Base-by-base conservation (phyloP, 108 stramenopile genomes). In the Nitzschia palea region DNA sequence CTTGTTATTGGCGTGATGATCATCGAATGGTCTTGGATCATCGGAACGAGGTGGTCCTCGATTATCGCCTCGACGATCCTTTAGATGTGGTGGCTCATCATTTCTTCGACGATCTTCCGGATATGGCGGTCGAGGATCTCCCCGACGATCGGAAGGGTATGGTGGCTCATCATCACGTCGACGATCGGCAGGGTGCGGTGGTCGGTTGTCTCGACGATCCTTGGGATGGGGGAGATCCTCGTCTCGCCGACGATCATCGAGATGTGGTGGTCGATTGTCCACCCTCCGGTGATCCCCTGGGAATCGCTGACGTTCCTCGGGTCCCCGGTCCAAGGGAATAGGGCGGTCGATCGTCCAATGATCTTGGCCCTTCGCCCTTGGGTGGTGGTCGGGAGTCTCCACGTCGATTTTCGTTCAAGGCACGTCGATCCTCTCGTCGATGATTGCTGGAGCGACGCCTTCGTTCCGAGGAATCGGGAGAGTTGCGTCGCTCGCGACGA, bases 31-130 rank as follows among this genome's bases (percentile, higher is more conserved):
- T 52, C 51, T 22, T 1, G 25, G 51, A 6, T 60, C 59, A 18
- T 60, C 59, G 18, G 9, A 18, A 0, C 23, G 40, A 20, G 5
- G n/a, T 18, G 15, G 40, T 42, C 18, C 1, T 20, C 59, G n/a
- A 60, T 60, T 40, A 2, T 43, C 31, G 14, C 31, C 33, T 34
- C 55, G 32, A 18, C 59, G 59, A 42, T 40, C 37, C 0, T 60
- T 40, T 1, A 28, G 32, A n/a, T 40, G 40, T 14, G 9, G 23
- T 12, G 23, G 37, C 31, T 60, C 59, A 5, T 60, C 59, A 2
- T 26, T 26, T 9, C 37, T n/a, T n/a, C n/a, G n/a, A n/a, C n/a
- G n/a, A n/a, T n/a, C n/a, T n/a, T n/a, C n/a, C n/a, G n/a, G n/a
- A n/a, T n/a, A n/a, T 2, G 40, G 40, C 9, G 40, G 0, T 40